These are phyloP conservation scores for Clonostachys rhizophaga DNA, from an alignment of 2,329 filamentous ascomycete genomes.

Conservation along the genomic window DNA sequence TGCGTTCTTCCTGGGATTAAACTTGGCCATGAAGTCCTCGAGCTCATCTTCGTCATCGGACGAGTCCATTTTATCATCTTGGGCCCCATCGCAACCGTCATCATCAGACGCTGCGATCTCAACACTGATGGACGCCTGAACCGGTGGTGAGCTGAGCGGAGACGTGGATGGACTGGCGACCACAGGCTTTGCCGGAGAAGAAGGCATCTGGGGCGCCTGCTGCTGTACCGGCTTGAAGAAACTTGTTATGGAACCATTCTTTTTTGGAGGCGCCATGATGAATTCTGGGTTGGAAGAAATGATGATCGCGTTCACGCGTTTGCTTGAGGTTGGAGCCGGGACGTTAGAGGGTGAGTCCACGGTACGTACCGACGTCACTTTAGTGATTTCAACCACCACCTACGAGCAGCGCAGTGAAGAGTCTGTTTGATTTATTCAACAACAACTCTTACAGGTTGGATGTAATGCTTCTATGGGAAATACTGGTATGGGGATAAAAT, in stretches of 20 bases:
- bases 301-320: no score
- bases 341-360: no score
- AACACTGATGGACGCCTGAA: neutral
- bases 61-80: constrained; percentile 41
- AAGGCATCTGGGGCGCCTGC: neutral
- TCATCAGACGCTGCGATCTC: constrained; percentile 6
- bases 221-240: neutral
- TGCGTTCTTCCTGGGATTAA: constrained; percentile 14
- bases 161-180: neutral
- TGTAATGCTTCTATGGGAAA: no score
- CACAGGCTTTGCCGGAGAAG: neutral
- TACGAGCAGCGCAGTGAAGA: no score
- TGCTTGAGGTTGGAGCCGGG: no score
- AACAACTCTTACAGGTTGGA: no score
- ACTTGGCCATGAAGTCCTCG: constrained; percentile 36
- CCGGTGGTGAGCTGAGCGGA: neutral
- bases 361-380: no score
- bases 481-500: no score
- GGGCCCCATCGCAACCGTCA: constrained; percentile 52
- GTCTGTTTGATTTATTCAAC: no score
- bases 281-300: no score
- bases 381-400: no score
- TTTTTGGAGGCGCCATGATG: neutral
- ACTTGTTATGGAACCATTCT: neutral
- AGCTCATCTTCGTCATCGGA: constrained; percentile 60